Evolutionary conservation across 129 eudicot genomes (phyloP).

Genomic region (Saposhnikovia divaricata): DNA sequence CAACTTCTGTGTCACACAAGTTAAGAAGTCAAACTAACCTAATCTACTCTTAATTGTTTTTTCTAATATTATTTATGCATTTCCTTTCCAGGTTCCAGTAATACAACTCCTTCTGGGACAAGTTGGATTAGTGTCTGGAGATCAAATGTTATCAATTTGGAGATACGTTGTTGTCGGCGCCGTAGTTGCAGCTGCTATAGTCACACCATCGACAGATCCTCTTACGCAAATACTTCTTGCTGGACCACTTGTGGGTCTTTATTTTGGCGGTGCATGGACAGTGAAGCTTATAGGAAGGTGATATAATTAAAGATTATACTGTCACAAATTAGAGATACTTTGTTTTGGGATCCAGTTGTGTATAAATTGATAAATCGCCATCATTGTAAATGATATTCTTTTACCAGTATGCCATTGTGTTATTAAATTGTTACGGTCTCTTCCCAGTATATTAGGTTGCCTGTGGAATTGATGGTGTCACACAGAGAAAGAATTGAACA

Average conservation of each 20-base stretch:
- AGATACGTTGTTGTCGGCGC: conserved; percentile 94
- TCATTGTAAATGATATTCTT: background rate
- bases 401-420: background rate
- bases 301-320: conserved; percentile 3
- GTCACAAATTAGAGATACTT: background rate
- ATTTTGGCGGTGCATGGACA: conserved; percentile 87
- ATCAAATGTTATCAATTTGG: conserved; percentile 93
- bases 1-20: background rate
- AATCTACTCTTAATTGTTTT: background rate
- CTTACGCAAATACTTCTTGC: conserved; percentile 91
- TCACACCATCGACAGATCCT: conserved; percentile 98
- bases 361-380: background rate
- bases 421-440: background rate
- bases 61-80: background rate
- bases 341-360: background rate
- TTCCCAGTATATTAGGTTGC: background rate
- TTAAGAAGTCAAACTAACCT: background rate
- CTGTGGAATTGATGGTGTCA: background rate
- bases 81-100: conserved; percentile 63
- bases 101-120: conserved; percentile 85
- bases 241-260: conserved; percentile 91
- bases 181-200: conserved; percentile 84
- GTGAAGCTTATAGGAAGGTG: conserved; percentile 82
- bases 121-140: conserved; percentile 69
- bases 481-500: no score